These are phyloP conservation scores for Syzygium aqueum DNA, from an alignment of 345 rosid species.

Conservation along the genomic window DNA sequence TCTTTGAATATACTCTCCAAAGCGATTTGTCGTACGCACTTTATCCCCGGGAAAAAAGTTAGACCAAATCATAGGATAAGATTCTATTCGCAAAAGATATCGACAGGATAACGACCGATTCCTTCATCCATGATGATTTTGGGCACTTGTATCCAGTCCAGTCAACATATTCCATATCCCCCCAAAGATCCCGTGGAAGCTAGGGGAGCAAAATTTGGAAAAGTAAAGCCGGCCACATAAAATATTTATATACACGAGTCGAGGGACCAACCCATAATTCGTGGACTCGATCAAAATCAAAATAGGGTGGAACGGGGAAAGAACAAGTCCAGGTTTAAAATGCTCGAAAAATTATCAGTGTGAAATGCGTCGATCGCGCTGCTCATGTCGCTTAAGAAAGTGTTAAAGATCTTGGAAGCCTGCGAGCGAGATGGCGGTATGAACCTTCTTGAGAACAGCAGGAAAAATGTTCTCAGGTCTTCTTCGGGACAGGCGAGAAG, in stretches of 20 bases:
- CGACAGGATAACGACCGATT: neutral
- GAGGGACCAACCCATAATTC: neutral
- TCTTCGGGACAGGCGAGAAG: neutral
- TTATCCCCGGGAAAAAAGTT: accelerated
- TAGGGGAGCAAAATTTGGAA: neutral
- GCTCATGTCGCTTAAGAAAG: neutral
- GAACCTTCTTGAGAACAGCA: neutral
- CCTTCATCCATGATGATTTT: neutral
- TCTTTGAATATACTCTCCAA: neutral
- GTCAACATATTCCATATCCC: neutral
- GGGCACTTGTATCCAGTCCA: neutral
- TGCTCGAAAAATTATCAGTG: neutral
- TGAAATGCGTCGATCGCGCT: neutral
- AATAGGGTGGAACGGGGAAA: neutral
- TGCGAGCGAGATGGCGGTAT: neutral
- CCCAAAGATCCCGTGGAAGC: neutral
- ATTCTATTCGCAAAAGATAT: neutral
- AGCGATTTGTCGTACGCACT: accelerated
- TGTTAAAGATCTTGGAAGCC: neutral
- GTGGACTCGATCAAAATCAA: neutral
- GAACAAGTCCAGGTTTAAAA: neutral
- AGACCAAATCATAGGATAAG: neutral
- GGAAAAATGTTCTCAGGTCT: neutral
- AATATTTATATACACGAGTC: neutral
- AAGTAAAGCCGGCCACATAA: neutral